A percentile compares a stretch with the other conserved stretches of the same genome.
Evolutionary conservation across 1,284 basidiomycete species (phyloP).

Genomic region (Puccinia polysora): DNA sequence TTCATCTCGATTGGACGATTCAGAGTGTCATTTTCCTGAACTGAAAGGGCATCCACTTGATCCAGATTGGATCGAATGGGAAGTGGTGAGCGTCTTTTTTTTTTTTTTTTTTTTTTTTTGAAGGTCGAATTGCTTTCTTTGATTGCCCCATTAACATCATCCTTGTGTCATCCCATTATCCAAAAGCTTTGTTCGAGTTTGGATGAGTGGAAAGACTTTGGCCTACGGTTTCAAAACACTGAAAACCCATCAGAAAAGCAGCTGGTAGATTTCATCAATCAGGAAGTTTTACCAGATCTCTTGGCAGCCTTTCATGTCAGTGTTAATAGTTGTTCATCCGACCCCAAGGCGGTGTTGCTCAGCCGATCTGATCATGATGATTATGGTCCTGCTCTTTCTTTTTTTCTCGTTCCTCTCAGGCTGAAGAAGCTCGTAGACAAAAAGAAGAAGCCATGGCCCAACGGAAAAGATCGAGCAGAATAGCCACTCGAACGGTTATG

Average conservation of each 20-base stretch:
- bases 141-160: neutral
- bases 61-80: constrained; percentile 43
- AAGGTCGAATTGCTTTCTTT: neutral
- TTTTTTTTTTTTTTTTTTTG: neutral
- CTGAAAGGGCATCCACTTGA: constrained; percentile 39
- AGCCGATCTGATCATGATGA: neutral
- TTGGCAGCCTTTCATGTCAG: constrained; percentile 27
- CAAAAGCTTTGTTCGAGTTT: constrained; percentile 33
- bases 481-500: constrained; percentile 29
- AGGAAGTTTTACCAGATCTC: constrained; percentile 26
- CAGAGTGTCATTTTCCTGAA: constrained; percentile 2
- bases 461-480: constrained; percentile 30
- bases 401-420: constrained; percentile 5
- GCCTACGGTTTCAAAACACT: constrained; percentile 25
- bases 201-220: constrained; percentile 32
- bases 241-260: constrained; percentile 13
- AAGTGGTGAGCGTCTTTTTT: constrained; percentile 26
- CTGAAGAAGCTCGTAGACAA: constrained; percentile 22
- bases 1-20: neutral
- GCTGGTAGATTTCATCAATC: constrained; percentile 7
- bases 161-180: neutral
- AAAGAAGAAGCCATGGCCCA: constrained; percentile 35
- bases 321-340: neutral
- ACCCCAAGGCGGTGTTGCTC: neutral
- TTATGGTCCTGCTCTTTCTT: neutral